Evolutionary conservation across 768 basidiomycete species (phyloP), one percentile per base, ranked within the genome.

Genomic region (Rhodotorula taiwanensis): DNA sequence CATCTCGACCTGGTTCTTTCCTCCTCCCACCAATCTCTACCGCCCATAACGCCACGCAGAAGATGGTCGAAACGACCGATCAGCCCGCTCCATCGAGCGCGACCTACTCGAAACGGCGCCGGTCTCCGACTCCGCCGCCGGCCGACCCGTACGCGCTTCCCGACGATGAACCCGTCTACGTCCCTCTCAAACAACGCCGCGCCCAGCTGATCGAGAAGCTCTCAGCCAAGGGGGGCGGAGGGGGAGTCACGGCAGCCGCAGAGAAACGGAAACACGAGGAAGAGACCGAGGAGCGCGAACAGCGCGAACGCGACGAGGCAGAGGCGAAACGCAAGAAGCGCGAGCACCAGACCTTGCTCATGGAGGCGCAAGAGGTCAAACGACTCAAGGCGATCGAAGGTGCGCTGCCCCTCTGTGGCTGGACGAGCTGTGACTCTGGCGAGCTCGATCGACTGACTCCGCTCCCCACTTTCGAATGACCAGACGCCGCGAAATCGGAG

Each of bases 291-390:
- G 67, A 70, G 34, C 69, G 71, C 27, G 84, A 87, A 55, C 86
- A 86, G 47, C 73, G 81, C 63, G 70, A 70, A 34, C 83, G 86
- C 72, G 88, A 88, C 72, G 84, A 80, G 43, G 85, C 87, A 64
- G 82, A 83, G 52, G 89, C 91, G 70, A 88, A 90, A 72, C 88
- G 80, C 39, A 82, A 82, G 69, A 77, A 93, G 64, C 86, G 84
- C 75, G 90, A 93, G 77, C 49, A 55, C 31, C 64, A 60, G 70
- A 95, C 92, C 0, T 77, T 99, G 52, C 77, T 99, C 53, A 76
- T 91, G 72, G 92, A 95, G 75, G 95, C 95, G 2, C 91, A 97
- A 76, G 94, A 98, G 73, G 93, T 98, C 36, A 90, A 94, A 72
- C 81, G 81, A 30, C 81, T 81, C 75, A 89, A 86, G 76, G 89